Conservation (phyloP, 345 rosid species). For the Erucastrum elatum region DNA sequence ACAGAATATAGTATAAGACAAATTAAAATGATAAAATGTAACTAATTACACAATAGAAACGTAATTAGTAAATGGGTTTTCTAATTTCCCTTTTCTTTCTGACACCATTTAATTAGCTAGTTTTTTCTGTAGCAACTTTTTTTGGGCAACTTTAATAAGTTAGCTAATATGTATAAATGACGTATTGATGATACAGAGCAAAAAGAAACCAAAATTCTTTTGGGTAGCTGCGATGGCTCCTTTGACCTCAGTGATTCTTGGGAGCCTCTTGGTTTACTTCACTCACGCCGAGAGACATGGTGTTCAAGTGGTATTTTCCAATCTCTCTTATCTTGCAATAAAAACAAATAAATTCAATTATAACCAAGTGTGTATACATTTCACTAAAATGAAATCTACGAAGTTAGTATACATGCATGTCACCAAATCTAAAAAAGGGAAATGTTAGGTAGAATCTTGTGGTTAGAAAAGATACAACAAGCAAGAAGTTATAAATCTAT, state of each 20-base stretch:
- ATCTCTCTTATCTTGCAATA: neutral
- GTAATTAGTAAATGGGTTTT: neutral
- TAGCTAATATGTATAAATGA: neutral
- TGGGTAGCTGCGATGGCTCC: conserved; percentile 97
- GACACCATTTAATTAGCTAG: neutral
- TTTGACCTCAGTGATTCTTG: conserved; percentile 74
- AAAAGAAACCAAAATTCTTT: conserved; percentile 63
- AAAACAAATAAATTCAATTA: neutral
- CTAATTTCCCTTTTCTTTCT: neutral
- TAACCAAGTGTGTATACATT: neutral
- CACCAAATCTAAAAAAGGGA: neutral
- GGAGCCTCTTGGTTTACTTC: conserved; percentile 79
- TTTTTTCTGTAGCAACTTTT: too few species aligned
- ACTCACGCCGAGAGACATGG: conserved; percentile 95
- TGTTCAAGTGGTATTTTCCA: conserved; percentile 70
- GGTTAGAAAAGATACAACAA: conserved; percentile 32
- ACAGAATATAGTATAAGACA: neutral
- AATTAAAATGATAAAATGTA: neutral
- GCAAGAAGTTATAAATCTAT: conserved; percentile 9
- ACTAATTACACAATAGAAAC: neutral
- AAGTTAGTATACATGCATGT: neutral
- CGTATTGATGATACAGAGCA: conserved; percentile 54
- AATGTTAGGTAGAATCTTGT: conserved; percentile 20
- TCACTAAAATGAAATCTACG: neutral
- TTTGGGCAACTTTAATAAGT: neutral